Conservation (phyloP, 139 green algal genomes). For the Chlorella sorokiniana region DNA sequence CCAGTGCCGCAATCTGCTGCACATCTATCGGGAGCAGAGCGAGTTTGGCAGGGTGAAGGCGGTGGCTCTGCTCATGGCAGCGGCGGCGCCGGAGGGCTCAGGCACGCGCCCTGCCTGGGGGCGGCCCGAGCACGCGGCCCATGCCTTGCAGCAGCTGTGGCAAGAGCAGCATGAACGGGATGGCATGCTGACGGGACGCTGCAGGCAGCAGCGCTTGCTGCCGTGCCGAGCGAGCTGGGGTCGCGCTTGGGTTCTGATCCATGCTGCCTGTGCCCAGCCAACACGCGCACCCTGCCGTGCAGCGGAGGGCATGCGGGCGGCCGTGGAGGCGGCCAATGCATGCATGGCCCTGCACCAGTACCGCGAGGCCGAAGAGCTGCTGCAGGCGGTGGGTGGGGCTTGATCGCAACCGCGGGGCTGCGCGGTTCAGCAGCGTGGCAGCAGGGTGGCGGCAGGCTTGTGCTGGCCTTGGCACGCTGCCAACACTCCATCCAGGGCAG, state of each 20-base stretch:
- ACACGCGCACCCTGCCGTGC: not conserved
- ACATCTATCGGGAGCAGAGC: conserved; percentile 44
- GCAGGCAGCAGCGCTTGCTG: too few species aligned
- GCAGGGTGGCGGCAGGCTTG: too few species aligned
- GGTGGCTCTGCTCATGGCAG: conserved; percentile 29
- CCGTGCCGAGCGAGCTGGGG: too few species aligned
- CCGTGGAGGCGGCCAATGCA: conserved; percentile 18
- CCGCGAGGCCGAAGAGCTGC: conserved; percentile 32
- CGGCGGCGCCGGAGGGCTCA: not conserved
- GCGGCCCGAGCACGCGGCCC: not conserved
- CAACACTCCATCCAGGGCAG: too few species aligned
- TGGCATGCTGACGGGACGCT: too few species aligned
- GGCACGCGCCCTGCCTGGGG: not conserved
- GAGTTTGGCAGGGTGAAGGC: conserved; percentile 9
- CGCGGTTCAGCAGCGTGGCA: not conserved
- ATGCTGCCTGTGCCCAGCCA: not conserved
- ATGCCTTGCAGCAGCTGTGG: not conserved
- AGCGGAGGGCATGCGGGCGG: conserved; percentile 10
- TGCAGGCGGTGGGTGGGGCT: not conserved
- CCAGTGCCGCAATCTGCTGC: conserved; percentile 63
- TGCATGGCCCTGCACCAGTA: conserved; percentile 30
- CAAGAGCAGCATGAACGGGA: too few species aligned
- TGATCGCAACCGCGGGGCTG: not conserved
- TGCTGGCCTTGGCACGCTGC: not conserved
- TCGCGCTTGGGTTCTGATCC: not conserved